phyloP scores from a whole-genome alignment of 345 rosid species.

The Kandelia obovata region DNA sequence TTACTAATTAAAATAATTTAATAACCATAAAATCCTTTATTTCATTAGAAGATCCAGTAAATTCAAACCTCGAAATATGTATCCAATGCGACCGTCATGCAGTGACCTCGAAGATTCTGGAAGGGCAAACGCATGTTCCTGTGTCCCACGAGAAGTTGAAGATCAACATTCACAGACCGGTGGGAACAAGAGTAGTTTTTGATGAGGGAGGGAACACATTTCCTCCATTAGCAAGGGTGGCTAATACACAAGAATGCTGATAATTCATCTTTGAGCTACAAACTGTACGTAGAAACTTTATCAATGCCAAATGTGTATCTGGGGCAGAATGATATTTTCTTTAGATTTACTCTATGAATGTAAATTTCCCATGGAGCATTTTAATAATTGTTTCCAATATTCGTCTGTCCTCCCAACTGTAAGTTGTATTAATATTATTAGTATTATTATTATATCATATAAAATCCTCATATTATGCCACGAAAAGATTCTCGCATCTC shows the following conservation, averaged over 20 bases:
- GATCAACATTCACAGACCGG: conserved; percentile 77
- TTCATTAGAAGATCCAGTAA: conserved; percentile 12
- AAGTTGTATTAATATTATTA: no score
- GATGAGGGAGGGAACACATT: conserved; percentile 81
- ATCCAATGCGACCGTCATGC: conserved; percentile 86
- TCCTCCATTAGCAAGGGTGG: conserved; percentile 79
- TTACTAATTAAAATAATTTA: conserved; percentile 14
- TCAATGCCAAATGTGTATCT: neutral
- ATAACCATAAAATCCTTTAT: conserved; percentile 8
- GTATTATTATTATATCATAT: no score
- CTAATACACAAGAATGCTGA: conserved; percentile 42
- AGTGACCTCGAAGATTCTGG: conserved; percentile 75
- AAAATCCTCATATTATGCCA: no score
- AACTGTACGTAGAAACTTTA: neutral
- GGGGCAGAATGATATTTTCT: neutral
- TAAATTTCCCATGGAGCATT: no score
- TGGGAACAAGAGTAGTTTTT: conserved; percentile 69
- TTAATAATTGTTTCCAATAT: no score
- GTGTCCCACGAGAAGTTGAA: conserved; percentile 47
- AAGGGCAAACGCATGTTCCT: conserved; percentile 52
- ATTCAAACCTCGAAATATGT: conserved; percentile 81
- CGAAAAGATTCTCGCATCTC: no score
- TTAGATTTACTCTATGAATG: no score
- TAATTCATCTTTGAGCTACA: conserved; percentile 12
- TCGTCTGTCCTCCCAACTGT: no score